These are phyloP conservation scores for Trichomonas vaginalis DNA, from an alignment of 208 protist species.

Conservation along the genomic window DNA sequence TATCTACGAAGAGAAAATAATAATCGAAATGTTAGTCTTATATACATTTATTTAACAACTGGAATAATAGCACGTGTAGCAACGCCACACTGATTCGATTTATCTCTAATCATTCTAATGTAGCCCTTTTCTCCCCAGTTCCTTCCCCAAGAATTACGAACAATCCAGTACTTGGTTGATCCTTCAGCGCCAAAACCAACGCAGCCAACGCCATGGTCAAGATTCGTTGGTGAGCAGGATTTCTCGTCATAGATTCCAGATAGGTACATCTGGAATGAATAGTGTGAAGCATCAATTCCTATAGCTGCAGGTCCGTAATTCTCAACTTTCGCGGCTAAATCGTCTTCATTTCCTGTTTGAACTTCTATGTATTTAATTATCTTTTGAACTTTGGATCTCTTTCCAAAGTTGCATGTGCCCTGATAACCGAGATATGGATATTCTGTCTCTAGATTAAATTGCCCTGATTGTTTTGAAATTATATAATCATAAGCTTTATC, in stretches of 20 bases:
- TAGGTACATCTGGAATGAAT: slow-evolving; percentile 29
- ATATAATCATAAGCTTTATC: neutral
- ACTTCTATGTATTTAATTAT: neutral
- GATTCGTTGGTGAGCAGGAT: neutral
- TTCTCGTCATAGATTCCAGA: slow-evolving; percentile 31
- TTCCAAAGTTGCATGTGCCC: neutral
- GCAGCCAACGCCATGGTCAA: slow-evolving; percentile 32
- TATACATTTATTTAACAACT: neutral
- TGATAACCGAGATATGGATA: neutral
- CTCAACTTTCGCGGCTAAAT: neutral
- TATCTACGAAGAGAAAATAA: too few relatives aligned
- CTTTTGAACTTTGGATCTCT: neutral
- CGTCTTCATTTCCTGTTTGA: neutral
- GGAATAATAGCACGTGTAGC: neutral
- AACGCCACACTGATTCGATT: neutral
- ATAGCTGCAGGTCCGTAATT: neutral
- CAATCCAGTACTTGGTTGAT: slow-evolving; percentile 22
- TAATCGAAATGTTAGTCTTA: too few relatives aligned
- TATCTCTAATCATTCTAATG: slow-evolving; percentile 12
- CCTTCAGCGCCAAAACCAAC: slow-evolving; percentile 7
- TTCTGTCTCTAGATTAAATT: neutral
- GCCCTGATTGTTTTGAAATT: neutral
- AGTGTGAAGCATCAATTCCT: neutral
- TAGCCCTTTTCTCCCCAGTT: slow-evolving; percentile 34
- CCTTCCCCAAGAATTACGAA: slow-evolving; percentile 39